Percentiles rank a stretch among this genome's conserved stretches.
phyloP scores from a whole-genome alignment of 805 yeast species.

The Saccharomycopsis sp. region DNA sequence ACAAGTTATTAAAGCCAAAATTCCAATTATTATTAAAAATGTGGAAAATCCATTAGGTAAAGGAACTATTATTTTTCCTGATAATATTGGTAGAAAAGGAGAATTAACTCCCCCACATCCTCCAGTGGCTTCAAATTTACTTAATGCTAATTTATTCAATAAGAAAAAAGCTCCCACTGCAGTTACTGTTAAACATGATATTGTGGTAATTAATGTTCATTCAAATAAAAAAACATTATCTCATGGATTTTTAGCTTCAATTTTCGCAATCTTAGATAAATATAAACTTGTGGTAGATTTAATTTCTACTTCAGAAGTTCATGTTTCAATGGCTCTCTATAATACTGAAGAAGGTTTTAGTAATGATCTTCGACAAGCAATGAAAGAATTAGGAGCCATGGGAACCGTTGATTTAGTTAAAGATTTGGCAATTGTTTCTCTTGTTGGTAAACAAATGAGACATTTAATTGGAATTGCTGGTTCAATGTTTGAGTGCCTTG shows the following conservation, averaged over 20 bases:
- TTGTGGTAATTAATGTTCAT: constrained; percentile 85
- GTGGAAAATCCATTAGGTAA: constrained; percentile 88
- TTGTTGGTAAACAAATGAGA: constrained; percentile 96
- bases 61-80: constrained; percentile 93
- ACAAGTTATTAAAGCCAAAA: constrained; percentile 91
- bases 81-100: constrained; percentile 74
- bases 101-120: constrained; percentile 93
- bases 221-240: constrained; percentile 87
- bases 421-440: constrained; percentile 81
- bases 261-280: constrained; percentile 77
- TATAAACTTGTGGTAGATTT: constrained; percentile 85
- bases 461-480: constrained; percentile 96
- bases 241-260: constrained; percentile 90
- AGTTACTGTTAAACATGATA: constrained; percentile 87
- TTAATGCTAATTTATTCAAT: constrained; percentile 29
- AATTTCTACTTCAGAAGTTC: constrained; percentile 95
- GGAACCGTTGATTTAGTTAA: constrained; percentile 87
- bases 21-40: constrained; percentile 93
- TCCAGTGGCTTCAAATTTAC: constrained; percentile 53
- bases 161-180: constrained; percentile 79
- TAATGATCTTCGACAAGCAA: constrained; percentile 54
- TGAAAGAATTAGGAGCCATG: constrained; percentile 64
- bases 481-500: constrained; percentile 88
- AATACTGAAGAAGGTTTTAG: constrained; percentile 53
- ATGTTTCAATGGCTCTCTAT: constrained; percentile 95